A percentile compares a stretch with the other conserved stretches of the same genome.
Evolutionary conservation across 768 basidiomycete species (phyloP).

Genomic region (Tulasnella sp.): DNA sequence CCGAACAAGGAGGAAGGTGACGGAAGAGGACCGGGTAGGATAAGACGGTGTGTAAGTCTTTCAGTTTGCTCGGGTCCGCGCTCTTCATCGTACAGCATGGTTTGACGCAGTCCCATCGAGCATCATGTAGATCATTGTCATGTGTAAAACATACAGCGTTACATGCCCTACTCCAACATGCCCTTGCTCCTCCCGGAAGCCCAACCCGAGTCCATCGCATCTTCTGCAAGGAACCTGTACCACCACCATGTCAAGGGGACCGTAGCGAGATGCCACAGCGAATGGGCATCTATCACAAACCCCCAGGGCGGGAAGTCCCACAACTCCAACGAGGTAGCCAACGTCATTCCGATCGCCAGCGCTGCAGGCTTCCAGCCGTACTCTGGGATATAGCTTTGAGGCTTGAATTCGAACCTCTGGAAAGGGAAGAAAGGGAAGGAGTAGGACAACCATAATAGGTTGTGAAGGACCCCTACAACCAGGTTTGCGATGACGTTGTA

Average conservation of each 20-base stretch:
- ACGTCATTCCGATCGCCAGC: slow-evolving; percentile 59
- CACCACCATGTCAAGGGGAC: slow-evolving; percentile 64
- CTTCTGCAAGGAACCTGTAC: slow-evolving; percentile 75
- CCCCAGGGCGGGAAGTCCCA: slow-evolving; percentile 79
- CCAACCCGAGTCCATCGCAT: slow-evolving; percentile 64
- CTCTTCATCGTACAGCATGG: no score
- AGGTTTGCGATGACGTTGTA: slow-evolving; percentile 90
- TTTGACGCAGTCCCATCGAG: no score
- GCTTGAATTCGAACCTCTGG: slow-evolving; percentile 41
- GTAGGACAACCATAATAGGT: slow-evolving; percentile 71
- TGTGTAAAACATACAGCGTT: no score
- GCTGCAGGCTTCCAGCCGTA: slow-evolving; percentile 34
- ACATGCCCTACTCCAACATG: background rate
- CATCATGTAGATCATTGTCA: no score
- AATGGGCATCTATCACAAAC: slow-evolving; percentile 78
- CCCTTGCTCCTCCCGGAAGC: slow-evolving; percentile 14
- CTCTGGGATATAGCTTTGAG: slow-evolving; percentile 39
- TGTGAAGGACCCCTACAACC: slow-evolving; percentile 62
- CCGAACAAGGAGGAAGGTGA: no score
- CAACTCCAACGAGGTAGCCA: slow-evolving; percentile 69
- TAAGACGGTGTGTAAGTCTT: no score
- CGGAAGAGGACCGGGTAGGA: no score
- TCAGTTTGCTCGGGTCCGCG: no score
- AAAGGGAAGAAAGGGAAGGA: slow-evolving; percentile 43
- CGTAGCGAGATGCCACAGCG: slow-evolving; percentile 86